Base-by-base conservation (phyloP, 164 flowering plant species). In the Nelumbo lutea region DNA sequence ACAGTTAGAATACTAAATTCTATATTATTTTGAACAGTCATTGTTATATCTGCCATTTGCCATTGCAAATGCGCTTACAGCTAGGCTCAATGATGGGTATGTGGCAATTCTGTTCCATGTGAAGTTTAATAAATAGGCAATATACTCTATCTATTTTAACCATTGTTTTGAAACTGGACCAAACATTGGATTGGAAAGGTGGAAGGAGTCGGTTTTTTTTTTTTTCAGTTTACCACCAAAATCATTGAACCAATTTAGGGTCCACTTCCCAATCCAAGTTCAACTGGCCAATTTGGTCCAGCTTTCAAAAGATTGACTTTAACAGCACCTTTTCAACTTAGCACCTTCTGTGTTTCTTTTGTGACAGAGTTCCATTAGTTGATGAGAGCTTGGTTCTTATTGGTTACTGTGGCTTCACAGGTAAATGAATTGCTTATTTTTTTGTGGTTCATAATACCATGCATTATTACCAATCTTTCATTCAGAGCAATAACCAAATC, bases 11-110 rank as follows among this genome's bases (percentile, higher is more conserved):
- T 6, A 45, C 68, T 63, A 50, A 68, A 55, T 42, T 48, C 48
- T 44, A 44, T 51, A 40, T 67, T 59, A 51, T 8, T 66, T 79
- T 73, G 57, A 72, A 69, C 90, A 96, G 98, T 85, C 97, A 10
- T 77, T 96, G n/a, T 65, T 93, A 69, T 89, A 85, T 88, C 92
- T 96, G 46, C 99, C 98, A 42, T 81, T 96, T 76, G 99, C 95
- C 73, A 82, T 93, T 79, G 97, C 99, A 66, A 93, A 93, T 83
- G 83, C 86, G 2, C 95, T 96, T 69, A 83, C 95, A 44, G 95
- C 97, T 56, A 83, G 85, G 72, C 79, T 93, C 52, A 91, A 89
- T 80, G 92, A 81, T 44, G 98, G 99, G 99, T 96, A 81, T 60
- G 86, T 64, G 10, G 13, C 60, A 42, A 43, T 67, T 56, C 63